These are phyloP conservation scores for Penicillium dipodomyicola DNA, from an alignment of 495 filamentous ascomycete species.

Conservation along the genomic window DNA sequence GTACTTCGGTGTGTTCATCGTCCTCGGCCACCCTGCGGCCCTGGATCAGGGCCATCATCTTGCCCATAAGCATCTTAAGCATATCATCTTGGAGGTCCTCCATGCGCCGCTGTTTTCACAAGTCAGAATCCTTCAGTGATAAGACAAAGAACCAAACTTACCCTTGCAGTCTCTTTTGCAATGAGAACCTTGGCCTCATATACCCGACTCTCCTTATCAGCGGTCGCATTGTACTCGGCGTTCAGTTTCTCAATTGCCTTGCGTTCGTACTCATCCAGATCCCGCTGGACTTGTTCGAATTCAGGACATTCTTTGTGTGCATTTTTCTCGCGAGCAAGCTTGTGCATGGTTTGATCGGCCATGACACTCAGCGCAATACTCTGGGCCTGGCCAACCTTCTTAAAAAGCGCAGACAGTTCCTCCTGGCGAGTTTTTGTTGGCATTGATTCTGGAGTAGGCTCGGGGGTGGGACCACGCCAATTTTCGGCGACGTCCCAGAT, in stretches of 20 bases:
- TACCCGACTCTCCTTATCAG: conserved; percentile 28
- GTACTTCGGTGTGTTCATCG: conserved; percentile 49
- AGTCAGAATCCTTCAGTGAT: conserved; percentile 10
- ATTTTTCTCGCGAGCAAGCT: conserved; percentile 40
- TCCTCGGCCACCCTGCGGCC: conserved; percentile 45
- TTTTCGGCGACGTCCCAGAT: conserved; percentile 28
- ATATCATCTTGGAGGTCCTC: conserved; percentile 39
- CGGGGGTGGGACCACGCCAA: conserved; percentile 36
- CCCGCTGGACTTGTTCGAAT: conserved; percentile 32
- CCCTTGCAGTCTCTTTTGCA: conserved; percentile 29
- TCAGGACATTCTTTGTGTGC: conserved; percentile 45
- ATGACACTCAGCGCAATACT: conserved; percentile 39
- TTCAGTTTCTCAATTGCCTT: conserved; percentile 23
- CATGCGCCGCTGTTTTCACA: conserved; percentile 22
- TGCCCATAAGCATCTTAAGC: conserved; percentile 38
- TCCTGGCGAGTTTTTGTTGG: conserved; percentile 43
- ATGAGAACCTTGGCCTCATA: conserved; percentile 29
- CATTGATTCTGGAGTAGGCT: conserved; percentile 35
- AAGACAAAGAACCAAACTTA: conserved; percentile 21
- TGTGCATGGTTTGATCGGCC: conserved; percentile 39
- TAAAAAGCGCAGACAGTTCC: conserved; percentile 43
- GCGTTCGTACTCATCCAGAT: conserved; percentile 21
- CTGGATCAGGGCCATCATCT: conserved; percentile 41
- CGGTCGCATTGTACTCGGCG: conserved; percentile 30
- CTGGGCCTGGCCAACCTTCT: conserved; percentile 42